Evolutionary conservation across 1,139 yeast genomes (phyloP), one percentile per base, ranked within the genome.

Genomic region (Magnusiomyces tetraspermus): DNA sequence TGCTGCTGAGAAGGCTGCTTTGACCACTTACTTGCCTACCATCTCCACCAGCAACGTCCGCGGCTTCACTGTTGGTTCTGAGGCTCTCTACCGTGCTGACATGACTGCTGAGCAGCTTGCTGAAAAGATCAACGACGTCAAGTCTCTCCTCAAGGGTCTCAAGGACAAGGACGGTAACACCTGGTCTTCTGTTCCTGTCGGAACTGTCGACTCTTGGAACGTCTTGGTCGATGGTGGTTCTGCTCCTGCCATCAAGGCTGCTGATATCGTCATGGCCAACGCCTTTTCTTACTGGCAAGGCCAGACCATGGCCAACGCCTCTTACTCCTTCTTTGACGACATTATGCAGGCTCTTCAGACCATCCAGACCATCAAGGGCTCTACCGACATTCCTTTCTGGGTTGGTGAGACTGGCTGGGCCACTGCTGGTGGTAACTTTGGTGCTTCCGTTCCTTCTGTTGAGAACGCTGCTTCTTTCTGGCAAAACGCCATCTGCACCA

Each of bases 331-430:
- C 83, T 80, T 88, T 61, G 96, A 89, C 68, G 97, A 89, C 71
- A 86, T 89, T 71, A 87, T 87, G 95, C 96, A 89, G 76, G 96
- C 97, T 59, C 75, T 90, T 70, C 95, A 86, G 76, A 76, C 77
- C 57, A 80, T 90, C 65, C 96, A 89, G 76, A 74, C 88, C 61
- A 71, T 80, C 60, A 90, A 90, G 77, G 96, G 95, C 58, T 73
- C 85, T 55, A 83, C 90, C 57, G 89, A 87, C 70, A 77, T 89
- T 63, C 77, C 79, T 56, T 88, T 90, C 76, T 89, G 92, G 89
- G 92, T 90, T 65, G 97, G 97, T 68, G 97, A 92, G 77, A 92
- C 97, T 60, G 98, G 97, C 63, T 90, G 97, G 96, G 96, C 97
- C 67, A 80, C 96, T 46, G 82, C 76, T 13, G 98, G 98, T 70